phyloP scores from a whole-genome alignment of 2,329 filamentous ascomycete species.

The Calonectria crousiana region DNA sequence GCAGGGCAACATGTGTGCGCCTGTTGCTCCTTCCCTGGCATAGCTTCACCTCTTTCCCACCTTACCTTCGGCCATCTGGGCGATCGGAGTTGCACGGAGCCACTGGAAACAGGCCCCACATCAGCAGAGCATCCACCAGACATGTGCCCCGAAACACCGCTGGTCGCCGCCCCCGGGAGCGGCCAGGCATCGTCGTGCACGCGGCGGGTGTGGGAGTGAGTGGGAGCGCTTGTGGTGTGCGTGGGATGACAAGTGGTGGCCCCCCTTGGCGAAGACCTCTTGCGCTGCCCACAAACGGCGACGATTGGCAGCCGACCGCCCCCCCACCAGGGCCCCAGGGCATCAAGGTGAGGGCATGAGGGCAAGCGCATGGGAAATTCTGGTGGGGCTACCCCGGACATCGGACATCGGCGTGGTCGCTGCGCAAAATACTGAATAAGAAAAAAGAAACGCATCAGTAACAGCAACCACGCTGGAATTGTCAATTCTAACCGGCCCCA shows the following conservation, averaged over 20 bases:
- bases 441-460: slow-evolving; percentile 8
- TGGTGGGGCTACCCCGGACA: slow-evolving; percentile 47
- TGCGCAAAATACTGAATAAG: slow-evolving; percentile 11
- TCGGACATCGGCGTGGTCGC: slow-evolving; percentile 33
- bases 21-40: slow-evolving; percentile 19
- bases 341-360: slow-evolving; percentile 5
- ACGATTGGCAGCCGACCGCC: background rate
- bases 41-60: slow-evolving; percentile 14
- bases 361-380: slow-evolving; percentile 6
- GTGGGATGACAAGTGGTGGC: background rate
- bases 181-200: background rate
- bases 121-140: slow-evolving; percentile 9
- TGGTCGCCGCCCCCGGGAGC: slow-evolving; percentile 7
- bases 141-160: slow-evolving; percentile 26
- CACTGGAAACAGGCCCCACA: slow-evolving; percentile 11
- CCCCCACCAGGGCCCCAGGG: background rate
- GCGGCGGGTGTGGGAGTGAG: background rate
- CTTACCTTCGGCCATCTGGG: slow-evolving; percentile 31
- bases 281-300: background rate
- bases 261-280: background rate
- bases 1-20: background rate
- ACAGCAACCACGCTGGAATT: slow-evolving; percentile 5
- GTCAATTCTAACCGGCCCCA: slow-evolving; percentile 21
- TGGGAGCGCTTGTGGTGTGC: background rate
- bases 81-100: slow-evolving; percentile 43